These are phyloP conservation scores for Lomentospora prolificans DNA, from an alignment of 2,329 filamentous ascomycete genomes.

Conservation along the genomic window DNA sequence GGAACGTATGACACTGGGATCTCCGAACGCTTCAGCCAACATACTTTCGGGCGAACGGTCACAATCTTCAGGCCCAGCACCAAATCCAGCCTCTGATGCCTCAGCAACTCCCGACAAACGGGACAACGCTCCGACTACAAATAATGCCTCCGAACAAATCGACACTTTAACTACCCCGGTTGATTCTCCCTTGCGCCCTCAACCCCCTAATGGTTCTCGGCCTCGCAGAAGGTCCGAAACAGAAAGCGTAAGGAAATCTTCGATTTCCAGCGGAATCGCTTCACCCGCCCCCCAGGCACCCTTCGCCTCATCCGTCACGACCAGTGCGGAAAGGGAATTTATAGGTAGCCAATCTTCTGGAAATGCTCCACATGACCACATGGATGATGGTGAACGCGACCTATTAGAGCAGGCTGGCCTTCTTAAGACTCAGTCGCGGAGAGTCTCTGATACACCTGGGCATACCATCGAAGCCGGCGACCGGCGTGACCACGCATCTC, in stretches of 20 bases:
- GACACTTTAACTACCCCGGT: neutral
- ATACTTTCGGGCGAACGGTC: neutral
- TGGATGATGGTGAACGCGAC: slow-evolving; percentile 58
- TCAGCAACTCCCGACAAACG: neutral
- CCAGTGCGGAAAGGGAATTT: slow-evolving; percentile 16
- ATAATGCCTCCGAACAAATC: neutral
- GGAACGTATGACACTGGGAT: slow-evolving; percentile 32
- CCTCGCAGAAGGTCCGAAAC: slow-evolving; percentile 5
- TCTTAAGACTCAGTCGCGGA: slow-evolving; percentile 31
- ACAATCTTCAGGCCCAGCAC: neutral
- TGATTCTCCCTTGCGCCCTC: neutral
- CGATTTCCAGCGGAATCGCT: slow-evolving; percentile 2
- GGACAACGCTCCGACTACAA: neutral
- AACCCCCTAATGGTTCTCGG: neutral
- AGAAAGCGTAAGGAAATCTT: neutral
- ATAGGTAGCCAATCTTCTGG: neutral
- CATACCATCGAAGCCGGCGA: neutral
- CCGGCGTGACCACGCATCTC: neutral
- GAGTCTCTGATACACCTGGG: slow-evolving; percentile 16
- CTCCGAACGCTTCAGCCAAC: neutral
- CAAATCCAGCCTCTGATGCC: neutral
- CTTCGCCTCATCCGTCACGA: neutral
- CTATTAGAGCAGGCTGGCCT: slow-evolving; percentile 60
- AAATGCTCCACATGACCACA: slow-evolving; percentile 27
- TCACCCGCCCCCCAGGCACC: neutral